These are phyloP conservation scores for Forsythia suspensa DNA, from an alignment of 257 asterid species.

Conservation along the genomic window DNA sequence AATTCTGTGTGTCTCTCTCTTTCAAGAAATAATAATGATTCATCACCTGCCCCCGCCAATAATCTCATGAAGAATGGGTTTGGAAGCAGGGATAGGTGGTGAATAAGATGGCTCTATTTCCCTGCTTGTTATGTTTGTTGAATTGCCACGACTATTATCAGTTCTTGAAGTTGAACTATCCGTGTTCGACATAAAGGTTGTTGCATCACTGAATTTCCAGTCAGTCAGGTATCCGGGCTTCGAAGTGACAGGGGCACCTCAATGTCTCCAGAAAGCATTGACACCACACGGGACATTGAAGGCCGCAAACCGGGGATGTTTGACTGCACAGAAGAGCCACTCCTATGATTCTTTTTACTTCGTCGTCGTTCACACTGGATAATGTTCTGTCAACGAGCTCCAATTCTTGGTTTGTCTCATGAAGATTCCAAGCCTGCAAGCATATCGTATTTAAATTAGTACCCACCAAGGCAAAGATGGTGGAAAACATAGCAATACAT, in stretches of 20 bases:
- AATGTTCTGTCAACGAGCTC: conserved; percentile 51
- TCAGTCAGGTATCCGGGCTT: conserved; percentile 63
- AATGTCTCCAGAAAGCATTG: conserved; percentile 66
- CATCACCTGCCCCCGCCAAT: conserved; percentile 25
- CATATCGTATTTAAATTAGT: conserved; percentile 2
- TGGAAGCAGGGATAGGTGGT: conserved; percentile 21
- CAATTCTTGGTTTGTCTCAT: conserved; percentile 37
- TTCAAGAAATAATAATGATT: neutral
- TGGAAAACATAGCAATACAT: neutral
- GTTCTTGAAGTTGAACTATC: conserved; percentile 10
- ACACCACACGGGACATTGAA: conserved; percentile 66
- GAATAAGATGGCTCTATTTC: conserved; percentile 16
- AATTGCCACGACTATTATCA: neutral
- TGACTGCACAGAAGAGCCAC: conserved; percentile 68
- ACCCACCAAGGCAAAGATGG: neutral
- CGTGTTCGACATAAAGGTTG: conserved; percentile 29
- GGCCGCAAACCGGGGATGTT: conserved; percentile 51
- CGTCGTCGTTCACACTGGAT: conserved; percentile 31
- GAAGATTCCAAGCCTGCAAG: conserved; percentile 49
- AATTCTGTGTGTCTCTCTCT: neutral
- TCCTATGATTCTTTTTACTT: conserved; percentile 48
- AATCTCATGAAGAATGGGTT: conserved; percentile 30
- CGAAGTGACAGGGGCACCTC: conserved; percentile 50
- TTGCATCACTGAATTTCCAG: conserved; percentile 48
- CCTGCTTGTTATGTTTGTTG: conserved; percentile 20